phyloP scores from a whole-genome alignment of 495 filamentous ascomycete genomes.

The Penicillium waksmanii region DNA sequence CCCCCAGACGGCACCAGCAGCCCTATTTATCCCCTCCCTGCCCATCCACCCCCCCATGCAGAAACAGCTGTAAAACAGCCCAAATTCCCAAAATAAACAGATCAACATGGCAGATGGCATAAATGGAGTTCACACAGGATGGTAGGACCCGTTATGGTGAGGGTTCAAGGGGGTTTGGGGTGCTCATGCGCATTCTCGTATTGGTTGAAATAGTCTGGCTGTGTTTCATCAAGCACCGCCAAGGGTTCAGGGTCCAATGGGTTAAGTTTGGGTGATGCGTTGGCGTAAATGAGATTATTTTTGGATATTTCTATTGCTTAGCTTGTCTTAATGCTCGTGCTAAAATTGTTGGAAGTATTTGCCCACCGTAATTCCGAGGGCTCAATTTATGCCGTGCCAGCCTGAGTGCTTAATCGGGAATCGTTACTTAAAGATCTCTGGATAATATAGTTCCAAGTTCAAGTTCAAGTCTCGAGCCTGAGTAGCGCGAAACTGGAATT shows the following conservation, averaged over 20 bases:
- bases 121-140: conserved; percentile 2
- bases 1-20: not conserved
- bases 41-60: not conserved
- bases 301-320: not conserved
- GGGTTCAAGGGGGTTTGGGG: not conserved
- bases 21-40: conserved; percentile 2
- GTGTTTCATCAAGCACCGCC: conserved; percentile 30
- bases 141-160: not conserved
- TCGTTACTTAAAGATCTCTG: too few relatives aligned
- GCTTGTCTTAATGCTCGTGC: not conserved
- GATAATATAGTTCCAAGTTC: too few relatives aligned
- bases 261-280: not conserved
- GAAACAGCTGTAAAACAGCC: not conserved
- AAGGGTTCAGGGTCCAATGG: conserved; percentile 17
- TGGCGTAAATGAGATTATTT: not conserved
- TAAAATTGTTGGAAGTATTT: too few relatives aligned
- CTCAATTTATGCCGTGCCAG: too few relatives aligned
- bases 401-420: too few relatives aligned
- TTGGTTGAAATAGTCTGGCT: conserved; percentile 8
- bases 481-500: too few relatives aligned
- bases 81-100: conserved; percentile 2
- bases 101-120: not conserved
- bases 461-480: too few relatives aligned
- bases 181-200: conserved; percentile 2
- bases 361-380: too few relatives aligned